Evolutionary conservation across 2,329 filamentous ascomycete species (phyloP).

Genomic region (Aspergillus sp.): DNA sequence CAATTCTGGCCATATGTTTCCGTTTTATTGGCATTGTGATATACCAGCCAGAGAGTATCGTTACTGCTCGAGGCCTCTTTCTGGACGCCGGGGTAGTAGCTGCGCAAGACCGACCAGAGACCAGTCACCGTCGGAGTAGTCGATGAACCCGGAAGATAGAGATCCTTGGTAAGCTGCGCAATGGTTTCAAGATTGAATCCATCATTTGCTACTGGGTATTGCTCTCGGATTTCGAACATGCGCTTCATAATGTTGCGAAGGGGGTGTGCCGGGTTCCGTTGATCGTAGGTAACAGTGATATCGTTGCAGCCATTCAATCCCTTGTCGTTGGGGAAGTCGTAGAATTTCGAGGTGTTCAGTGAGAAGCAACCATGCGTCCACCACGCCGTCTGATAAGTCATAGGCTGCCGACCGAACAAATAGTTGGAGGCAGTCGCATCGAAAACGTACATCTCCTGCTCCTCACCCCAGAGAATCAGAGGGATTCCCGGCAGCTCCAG

Average conservation of each 20-base stretch:
- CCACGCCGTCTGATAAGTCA: constrained; percentile 63
- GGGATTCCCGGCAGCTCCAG: constrained; percentile 62
- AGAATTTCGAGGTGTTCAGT: constrained; percentile 58
- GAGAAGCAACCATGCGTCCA: constrained; percentile 64
- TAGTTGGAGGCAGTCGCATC: constrained; percentile 66
- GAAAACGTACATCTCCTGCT: constrained; percentile 64
- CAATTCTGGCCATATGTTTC: constrained; percentile 60
- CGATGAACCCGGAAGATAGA: constrained; percentile 54
- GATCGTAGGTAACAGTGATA: constrained; percentile 58
- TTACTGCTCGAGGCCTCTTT: constrained; percentile 46
- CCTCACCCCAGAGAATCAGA: constrained; percentile 65
- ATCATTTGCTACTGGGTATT: constrained; percentile 60
- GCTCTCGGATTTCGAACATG: constrained; percentile 60
- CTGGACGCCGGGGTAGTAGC: constrained; percentile 52
- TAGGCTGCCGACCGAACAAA: constrained; percentile 63
- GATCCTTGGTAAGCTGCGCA: constrained; percentile 55
- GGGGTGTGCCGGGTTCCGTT: constrained; percentile 62
- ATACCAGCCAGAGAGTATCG: constrained; percentile 47
- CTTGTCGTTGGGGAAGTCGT: constrained; percentile 57
- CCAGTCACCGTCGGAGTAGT: constrained; percentile 57
- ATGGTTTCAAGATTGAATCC: constrained; percentile 57
- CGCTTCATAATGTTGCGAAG: constrained; percentile 61
- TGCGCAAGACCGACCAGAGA: constrained; percentile 61
- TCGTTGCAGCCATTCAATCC: constrained; percentile 58
- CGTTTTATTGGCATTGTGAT: constrained; percentile 48